A percentile compares a stretch with the other conserved stretches of the same genome.
phyloP scores from a whole-genome alignment of 306 rosid species.

The Sicyos baderoa region DNA sequence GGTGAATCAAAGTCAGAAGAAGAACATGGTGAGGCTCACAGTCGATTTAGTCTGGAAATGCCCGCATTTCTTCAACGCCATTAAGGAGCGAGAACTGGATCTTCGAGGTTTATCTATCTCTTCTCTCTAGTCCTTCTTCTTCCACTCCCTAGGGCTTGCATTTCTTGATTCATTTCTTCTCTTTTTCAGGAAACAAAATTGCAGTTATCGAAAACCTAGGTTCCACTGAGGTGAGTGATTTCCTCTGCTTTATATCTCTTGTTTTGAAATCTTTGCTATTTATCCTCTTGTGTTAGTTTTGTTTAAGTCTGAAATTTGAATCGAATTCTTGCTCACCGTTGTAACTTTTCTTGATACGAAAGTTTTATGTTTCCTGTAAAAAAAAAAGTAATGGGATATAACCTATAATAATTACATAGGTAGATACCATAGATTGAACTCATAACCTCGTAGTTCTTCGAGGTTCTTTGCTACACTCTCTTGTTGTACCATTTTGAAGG shows the following conservation, averaged over 20 bases:
- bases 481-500: background rate
- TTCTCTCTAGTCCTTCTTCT: background rate
- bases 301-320: background rate
- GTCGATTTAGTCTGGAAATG: conserved; percentile 94
- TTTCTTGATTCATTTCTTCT: background rate
- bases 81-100: conserved; percentile 84
- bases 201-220: conserved; percentile 88
- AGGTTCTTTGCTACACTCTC: background rate
- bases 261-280: background rate
- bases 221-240: conserved; percentile 68
- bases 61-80: conserved; percentile 88
- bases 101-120: conserved; percentile 51
- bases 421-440: too few relatives aligned
- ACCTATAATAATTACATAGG: too few relatives aligned
- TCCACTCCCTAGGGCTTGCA: background rate
- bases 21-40: conserved; percentile 70
- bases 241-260: background rate
- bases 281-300: background rate
- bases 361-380: too few relatives aligned
- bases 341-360: too few relatives aligned
- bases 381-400: too few relatives aligned
- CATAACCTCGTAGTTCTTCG: too few relatives aligned
- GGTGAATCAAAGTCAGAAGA: background rate
- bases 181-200: conserved; percentile 61
- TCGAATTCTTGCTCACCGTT: background rate